A percentile compares a stretch with the other conserved stretches of the same genome.
Conservation (phyloP, 75 land plant species). For the Cupressus sempervirens region DNA sequence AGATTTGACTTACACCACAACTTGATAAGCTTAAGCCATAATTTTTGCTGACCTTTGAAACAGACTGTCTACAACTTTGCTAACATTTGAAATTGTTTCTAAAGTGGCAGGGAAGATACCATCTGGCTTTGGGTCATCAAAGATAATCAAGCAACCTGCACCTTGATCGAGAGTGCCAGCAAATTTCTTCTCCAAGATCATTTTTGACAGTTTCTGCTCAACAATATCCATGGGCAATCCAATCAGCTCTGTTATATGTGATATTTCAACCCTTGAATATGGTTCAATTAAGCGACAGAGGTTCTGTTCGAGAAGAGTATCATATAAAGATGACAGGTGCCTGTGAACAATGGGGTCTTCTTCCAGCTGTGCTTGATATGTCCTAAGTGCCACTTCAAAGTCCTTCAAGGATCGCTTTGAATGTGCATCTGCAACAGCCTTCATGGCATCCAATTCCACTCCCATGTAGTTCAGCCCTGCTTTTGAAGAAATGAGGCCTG, state of each 20-base stretch:
- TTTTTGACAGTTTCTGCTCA: constrained; percentile 77
- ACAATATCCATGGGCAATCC: constrained; percentile 59
- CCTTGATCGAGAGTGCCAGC: constrained; percentile 84
- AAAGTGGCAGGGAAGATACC: constrained; percentile 71
- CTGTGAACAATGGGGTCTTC: constrained; percentile 81
- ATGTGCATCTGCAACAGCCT: constrained; percentile 72
- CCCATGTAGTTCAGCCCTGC: constrained; percentile 68
- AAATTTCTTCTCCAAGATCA: constrained; percentile 84
- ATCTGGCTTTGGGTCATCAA: constrained; percentile 69
- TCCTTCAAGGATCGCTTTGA: constrained; percentile 62
- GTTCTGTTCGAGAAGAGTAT: constrained; percentile 71
- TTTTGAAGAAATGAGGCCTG: constrained; percentile 67
- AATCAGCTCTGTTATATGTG: constrained; percentile 63
- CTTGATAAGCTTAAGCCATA: constrained; percentile 44
- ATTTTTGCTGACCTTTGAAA: constrained; percentile 68
- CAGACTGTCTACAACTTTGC: constrained; percentile 85
- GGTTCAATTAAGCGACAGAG: constrained; percentile 75
- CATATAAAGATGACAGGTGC: constrained; percentile 64
- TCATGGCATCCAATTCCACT: constrained; percentile 78
- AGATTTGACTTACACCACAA: not conserved
- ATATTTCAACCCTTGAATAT: constrained; percentile 63
- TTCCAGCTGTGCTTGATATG: constrained; percentile 56
- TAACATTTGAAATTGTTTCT: constrained; percentile 71
- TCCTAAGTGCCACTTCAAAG: constrained; percentile 53
- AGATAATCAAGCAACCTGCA: constrained; percentile 76